Conservation (phyloP, 306 rosid genomes). For the Casuarina equisetifolia region DNA sequence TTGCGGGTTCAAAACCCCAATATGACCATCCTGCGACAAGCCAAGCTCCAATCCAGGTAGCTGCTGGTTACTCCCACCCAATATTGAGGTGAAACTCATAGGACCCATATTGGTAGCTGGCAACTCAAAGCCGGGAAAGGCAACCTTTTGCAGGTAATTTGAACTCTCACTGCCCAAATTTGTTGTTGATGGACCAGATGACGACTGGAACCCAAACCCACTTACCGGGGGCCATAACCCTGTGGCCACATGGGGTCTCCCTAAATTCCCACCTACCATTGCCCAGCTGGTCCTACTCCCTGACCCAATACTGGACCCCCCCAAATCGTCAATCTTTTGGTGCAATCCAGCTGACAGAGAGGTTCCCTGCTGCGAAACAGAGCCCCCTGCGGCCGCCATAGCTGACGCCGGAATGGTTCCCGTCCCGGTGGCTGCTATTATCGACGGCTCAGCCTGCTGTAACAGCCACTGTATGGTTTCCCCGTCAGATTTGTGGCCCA, state of each 20-base stretch:
- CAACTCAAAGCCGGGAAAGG: constrained; percentile 79
- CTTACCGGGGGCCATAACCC: constrained; percentile 72
- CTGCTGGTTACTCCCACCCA: constrained; percentile 64
- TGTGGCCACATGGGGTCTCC: constrained; percentile 76
- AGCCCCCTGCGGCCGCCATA: constrained; percentile 59
- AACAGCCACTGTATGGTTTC: constrained; percentile 97
- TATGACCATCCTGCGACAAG: constrained; percentile 84
- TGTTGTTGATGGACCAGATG: constrained; percentile 53
- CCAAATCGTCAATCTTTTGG: constrained; percentile 62
- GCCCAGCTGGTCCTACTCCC: constrained; percentile 81
- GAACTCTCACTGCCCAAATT: constrained; percentile 54
- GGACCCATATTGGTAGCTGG: constrained; percentile 67
- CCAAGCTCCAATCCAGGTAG: constrained; percentile 93
- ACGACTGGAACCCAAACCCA: constrained; percentile 73
- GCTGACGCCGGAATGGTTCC: constrained; percentile 97
- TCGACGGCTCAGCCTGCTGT: constrained; percentile 91
- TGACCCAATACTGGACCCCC: constrained; percentile 58
- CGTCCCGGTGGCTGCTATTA: constrained; percentile 80
- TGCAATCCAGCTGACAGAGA: constrained; percentile 74
- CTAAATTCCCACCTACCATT: constrained; percentile 69
- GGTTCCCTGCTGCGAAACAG: constrained; percentile 59
- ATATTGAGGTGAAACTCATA: constrained; percentile 90
- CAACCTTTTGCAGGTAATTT: constrained; percentile 78
- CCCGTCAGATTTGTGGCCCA: constrained; percentile 97
- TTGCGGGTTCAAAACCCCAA: constrained; percentile 85